Base-by-base conservation (phyloP, 306 rosid species). In the Phaseolus lunatus region DNA sequence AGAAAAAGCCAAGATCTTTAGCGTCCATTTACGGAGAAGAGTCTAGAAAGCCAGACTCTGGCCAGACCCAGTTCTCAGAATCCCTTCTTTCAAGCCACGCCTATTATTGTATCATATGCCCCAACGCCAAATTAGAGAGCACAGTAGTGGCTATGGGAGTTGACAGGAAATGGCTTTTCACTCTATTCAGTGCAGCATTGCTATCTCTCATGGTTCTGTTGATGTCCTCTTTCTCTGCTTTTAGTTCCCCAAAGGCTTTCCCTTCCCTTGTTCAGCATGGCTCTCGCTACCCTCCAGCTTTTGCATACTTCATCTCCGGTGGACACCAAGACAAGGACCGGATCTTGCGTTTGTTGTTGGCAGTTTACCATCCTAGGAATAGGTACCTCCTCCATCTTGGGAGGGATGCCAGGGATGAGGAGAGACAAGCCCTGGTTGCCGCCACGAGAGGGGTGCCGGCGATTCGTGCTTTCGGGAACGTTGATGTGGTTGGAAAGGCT, bases 351-450 rank as follows among this genome's bases (percentile, higher is more conserved):
- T 86, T 95, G n/a, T 56, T 95, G 81, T 83, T 95, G 26, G 96
- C 99, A 24, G 79, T 95, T 15, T 95, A 95, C 26, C 98, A 95
- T 58, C 98, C 98, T 3, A 62, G 98, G 76, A 95, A 95, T 66
- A 85, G 92, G 53, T 95, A 95, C 52, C 83, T 95, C 35, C 78
- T 95, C 67, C 97, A 95, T 72, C 90, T 95, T 16, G 84, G 86
- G 23, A 84, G 29, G n/a, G 98, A 95, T 50, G 95, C 94, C 0
- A 72, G 75, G 14, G 90, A 89, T 29, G 94, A 83, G 2, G 99
- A 95, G 82, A 85, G 96, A 59, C 79, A 24, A 18, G 69, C 64
- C n/a, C 59, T 95, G 70, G 85, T 77, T 3, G 67, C 70, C 11
- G 61, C 77, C 5, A 79, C 88, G 39, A 81, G 50, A 84, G 71